A percentile compares a stretch with the other conserved stretches of the same genome.
These are phyloP conservation scores for Trematosphaeria pertusa DNA, from an alignment of 2,329 filamentous ascomycete species.

Conservation along the genomic window DNA sequence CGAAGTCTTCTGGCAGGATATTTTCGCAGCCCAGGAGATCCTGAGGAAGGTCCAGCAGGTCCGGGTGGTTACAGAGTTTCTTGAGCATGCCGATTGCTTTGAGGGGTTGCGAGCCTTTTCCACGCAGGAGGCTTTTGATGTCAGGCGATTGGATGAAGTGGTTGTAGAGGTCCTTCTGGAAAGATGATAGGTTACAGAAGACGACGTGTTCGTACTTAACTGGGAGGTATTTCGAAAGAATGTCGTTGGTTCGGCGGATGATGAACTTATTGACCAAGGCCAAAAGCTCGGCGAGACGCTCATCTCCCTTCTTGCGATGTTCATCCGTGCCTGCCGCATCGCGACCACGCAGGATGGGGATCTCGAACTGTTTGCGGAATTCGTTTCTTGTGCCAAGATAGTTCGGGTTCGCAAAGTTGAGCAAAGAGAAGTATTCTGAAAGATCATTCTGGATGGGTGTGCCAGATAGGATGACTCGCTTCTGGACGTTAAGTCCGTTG, in stretches of 20 bases:
- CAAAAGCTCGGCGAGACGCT: slow-evolving; percentile 81
- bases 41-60: slow-evolving; percentile 80
- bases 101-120: slow-evolving; percentile 93
- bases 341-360: slow-evolving; percentile 89
- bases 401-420: slow-evolving; percentile 95
- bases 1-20: slow-evolving; percentile 83
- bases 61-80: slow-evolving; percentile 98
- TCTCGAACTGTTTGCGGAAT: slow-evolving; percentile 91
- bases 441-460: slow-evolving; percentile 98
- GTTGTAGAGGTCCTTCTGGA: slow-evolving; percentile 93
- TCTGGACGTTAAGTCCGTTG: slow-evolving; percentile 86
- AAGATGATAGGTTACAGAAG: slow-evolving; percentile 92
- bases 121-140: slow-evolving; percentile 87
- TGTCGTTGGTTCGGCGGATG: slow-evolving; percentile 96
- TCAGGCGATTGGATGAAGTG: slow-evolving; percentile 96
- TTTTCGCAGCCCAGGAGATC: slow-evolving; percentile 89
- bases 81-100: slow-evolving; percentile 97
- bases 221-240: slow-evolving; percentile 94
- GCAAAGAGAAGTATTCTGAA: slow-evolving; percentile 95
- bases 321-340: slow-evolving; percentile 87
- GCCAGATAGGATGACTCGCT: slow-evolving; percentile 92
- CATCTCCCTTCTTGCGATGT: slow-evolving; percentile 82
- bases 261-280: slow-evolving; percentile 96
- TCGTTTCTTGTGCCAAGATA: slow-evolving; percentile 87
- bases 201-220: slow-evolving; percentile 99